Evolutionary conservation across 2,329 filamentous ascomycete species (phyloP), one percentile per base, ranked within the genome.

Genomic region (Pseudocercospora cruenta): DNA sequence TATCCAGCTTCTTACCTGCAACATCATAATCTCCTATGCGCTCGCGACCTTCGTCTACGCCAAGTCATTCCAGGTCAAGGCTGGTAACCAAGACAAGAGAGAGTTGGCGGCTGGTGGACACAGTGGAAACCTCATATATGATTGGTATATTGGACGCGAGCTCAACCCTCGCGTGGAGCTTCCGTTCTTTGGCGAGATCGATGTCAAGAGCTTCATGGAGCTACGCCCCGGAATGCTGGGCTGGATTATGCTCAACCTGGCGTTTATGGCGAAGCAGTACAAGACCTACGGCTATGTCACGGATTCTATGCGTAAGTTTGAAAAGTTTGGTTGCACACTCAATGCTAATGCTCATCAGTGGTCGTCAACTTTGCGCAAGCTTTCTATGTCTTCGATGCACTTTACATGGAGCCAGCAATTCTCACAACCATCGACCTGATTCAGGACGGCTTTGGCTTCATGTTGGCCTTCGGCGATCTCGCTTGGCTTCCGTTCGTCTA

Each of bases 71-170:
- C 85, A 85, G 61, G 91, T 97, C 69, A 91, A 91, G 77, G 80
- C 88, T n/a, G 88, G 87, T 51, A 92, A 96, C 77, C 82, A 85
- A 12, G 85, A 90, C 57, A 82, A 86, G 68, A 91, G 94, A 47
- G 90, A 95, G 77, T 85, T 98, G 7, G 94, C 94, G 0, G 87
- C 88, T 1, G 93, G 94, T 51, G 94, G 93, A 16, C 87, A 91
- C 75, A 89, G 88, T 1, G 94, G 93, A 65, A 97, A 96, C 79
- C 82, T 93, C 69, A 80, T 97, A 43, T 97, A 98, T 78, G 94
- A 98, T 80, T 98, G 93, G 88, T 98, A 93, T 81, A 97, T 98
- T 70, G 94, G 94, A 21, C 91, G 94, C 28, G 94, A 98, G 79
- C 88, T 98, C 67, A 98, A 98, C 80, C 94, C 94, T 2, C 92